Evolutionary conservation across 169 alveolate genomes (phyloP).

Genomic region (Theileria equi): DNA sequence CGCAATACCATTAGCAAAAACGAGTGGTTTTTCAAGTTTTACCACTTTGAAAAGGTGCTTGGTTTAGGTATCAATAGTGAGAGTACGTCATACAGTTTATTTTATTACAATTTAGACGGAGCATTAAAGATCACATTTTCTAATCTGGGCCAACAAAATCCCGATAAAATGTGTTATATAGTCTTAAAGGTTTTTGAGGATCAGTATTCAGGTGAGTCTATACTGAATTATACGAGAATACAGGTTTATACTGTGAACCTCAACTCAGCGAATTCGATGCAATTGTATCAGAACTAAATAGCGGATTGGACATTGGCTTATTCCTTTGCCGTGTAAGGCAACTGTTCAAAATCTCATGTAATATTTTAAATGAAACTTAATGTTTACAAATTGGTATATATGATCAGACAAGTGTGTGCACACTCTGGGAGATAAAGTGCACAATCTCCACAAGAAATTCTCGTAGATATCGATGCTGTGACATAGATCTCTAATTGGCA

Average conservation of each 20-base stretch:
- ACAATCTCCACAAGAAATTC: too few relatives aligned
- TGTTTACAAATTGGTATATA: too few relatives aligned
- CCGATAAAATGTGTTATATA: neutral
- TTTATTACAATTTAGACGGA: slow-evolving; percentile 15
- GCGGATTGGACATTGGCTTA: slow-evolving; percentile 37
- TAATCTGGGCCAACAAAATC: slow-evolving; percentile 9
- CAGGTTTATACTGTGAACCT: slow-evolving; percentile 47
- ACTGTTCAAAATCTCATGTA: slow-evolving; percentile 18
- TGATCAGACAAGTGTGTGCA: too few relatives aligned
- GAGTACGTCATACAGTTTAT: neutral
- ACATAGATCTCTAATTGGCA: too few relatives aligned
- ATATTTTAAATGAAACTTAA: too few relatives aligned
- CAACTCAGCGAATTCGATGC: slow-evolving; percentile 2
- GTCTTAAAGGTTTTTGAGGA: slow-evolving; percentile 12
- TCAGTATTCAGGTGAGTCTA: slow-evolving; percentile 1
- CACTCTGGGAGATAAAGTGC: too few relatives aligned
- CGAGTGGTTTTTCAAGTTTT: slow-evolving; percentile 1
- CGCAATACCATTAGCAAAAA: neutral
- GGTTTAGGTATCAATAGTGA: slow-evolving; percentile 1
- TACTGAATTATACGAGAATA: neutral
- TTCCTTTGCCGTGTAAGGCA: slow-evolving; percentile 34
- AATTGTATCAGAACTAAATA: slow-evolving; percentile 16
- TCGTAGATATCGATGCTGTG: too few relatives aligned
- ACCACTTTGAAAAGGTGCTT: neutral
- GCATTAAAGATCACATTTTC: slow-evolving; percentile 16